Base-by-base conservation (phyloP, 345 rosid genomes). In the Sonneratia caseolaris region DNA sequence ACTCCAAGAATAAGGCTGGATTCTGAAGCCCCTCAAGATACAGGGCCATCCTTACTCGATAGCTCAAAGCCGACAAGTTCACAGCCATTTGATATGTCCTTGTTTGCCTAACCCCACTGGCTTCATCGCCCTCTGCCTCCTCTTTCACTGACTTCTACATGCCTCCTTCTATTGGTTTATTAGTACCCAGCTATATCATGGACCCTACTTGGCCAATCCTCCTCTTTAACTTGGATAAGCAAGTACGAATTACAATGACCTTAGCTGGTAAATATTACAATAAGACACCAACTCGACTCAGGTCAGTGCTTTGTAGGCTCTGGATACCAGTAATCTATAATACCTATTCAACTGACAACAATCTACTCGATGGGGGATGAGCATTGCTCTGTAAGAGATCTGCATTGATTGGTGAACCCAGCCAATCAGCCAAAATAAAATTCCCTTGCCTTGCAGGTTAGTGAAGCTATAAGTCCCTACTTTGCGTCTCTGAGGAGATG, bases 401-500 rank as follows among this genome's bases (percentile, higher is more conserved):
- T 21, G 59, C 22, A 21, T 53, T 53, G 22, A 53, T 19, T 7
- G 24, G n/a, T 18, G 22, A 18, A 5, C 7, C 59, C 59, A 21
- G 19, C 22, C 53, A 15, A 13, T 13, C 13, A 59, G 22, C 36
- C 7, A 36, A 22, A 6, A 59, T 40, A 42, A 66, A 13, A 18
- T 15, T 15, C 3, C 3, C 47, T 66, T 66, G 53, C 0, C 10
- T 1, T 45, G 70, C 56, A 19, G 66, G 70, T 64, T 59, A 79
- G 59, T 37, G 71, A 49, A 55, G 38, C 75, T 76, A 38, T 64
- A 65, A 2, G 0, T 68, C 81, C 45, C 68, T 42, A 53, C 38
- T 37, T n/a, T 64, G 64, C 47, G 66, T 72, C 43, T 72, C 79
- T 32, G 0, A 49, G 57, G 79, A 79, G 42, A 55, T 56, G 48